Percentiles rank a stretch among this genome's conserved stretches.
phyloP scores from a whole-genome alignment of 768 basidiomycete species.

The Kwoniella heveanensis region DNA sequence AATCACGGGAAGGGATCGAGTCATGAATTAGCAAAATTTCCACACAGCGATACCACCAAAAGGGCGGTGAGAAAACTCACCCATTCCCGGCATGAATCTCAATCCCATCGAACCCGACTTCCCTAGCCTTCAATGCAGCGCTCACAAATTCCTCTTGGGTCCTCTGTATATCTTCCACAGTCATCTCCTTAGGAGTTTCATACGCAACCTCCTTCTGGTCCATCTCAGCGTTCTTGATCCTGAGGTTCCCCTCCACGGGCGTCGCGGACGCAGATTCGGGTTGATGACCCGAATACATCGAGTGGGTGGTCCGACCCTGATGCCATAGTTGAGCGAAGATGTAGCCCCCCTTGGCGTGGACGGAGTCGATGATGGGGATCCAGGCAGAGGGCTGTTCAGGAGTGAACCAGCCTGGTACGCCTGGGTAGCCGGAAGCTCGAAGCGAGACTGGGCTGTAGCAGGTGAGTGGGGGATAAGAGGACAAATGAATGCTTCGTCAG shows the following conservation, averaged over 20 bases:
- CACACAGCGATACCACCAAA: too few relatives aligned
- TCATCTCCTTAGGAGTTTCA: constrained; percentile 36
- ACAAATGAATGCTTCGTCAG: too few relatives aligned
- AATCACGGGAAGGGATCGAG: too few relatives aligned
- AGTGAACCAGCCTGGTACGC: constrained; percentile 33
- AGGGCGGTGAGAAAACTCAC: too few relatives aligned
- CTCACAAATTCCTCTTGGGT: constrained; percentile 55
- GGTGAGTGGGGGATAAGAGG: too few relatives aligned
- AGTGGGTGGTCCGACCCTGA: constrained; percentile 32
- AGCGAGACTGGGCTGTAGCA: constrained; percentile 31
- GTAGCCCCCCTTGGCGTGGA: constrained; percentile 22
- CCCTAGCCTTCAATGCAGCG: constrained; percentile 61
- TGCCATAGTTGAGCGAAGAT: constrained; percentile 30
- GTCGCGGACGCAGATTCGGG: constrained; percentile 13
- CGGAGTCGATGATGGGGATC: constrained; percentile 14
- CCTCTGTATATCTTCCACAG: constrained; percentile 37
- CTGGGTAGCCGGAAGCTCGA: constrained; percentile 23
- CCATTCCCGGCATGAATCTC: constrained; percentile 54
- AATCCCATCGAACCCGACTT: constrained; percentile 65
- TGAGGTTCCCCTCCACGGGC: constrained; percentile 9
- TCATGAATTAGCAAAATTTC: too few relatives aligned
- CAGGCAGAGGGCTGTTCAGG: constrained; percentile 24
- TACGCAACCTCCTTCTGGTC: constrained; percentile 16
- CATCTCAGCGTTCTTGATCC: too few relatives aligned
- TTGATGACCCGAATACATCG: not conserved